Conservation (phyloP, 306 rosid species). For the Boehmeria nivea region DNA sequence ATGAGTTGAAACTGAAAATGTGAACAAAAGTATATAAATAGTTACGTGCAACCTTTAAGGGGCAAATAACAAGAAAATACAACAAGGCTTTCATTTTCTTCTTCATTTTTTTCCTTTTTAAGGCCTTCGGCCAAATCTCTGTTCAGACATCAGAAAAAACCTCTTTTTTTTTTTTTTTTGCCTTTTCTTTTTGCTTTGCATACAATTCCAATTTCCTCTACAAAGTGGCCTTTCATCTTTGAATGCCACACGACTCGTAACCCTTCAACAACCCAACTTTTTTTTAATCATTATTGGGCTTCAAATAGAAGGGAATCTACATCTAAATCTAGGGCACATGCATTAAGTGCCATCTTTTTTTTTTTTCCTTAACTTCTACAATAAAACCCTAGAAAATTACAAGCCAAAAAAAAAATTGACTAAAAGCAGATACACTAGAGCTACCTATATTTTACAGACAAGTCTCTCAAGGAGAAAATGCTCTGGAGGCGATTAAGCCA, state of each 20-base stretch:
- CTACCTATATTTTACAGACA: constrained; percentile 62
- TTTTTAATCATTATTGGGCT: constrained; percentile 49
- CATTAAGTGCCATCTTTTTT: constrained; percentile 27
- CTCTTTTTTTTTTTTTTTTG: not conserved
- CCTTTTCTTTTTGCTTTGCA: constrained; percentile 14
- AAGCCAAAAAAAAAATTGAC: constrained; percentile 21
- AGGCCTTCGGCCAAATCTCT: constrained; percentile 84
- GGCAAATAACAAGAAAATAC: not conserved
- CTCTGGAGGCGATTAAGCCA: constrained; percentile 54
- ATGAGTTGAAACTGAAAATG: too few species aligned
- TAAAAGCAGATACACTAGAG: constrained; percentile 25
- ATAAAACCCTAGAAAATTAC: constrained; percentile 45
- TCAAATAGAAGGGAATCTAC: constrained; percentile 46
- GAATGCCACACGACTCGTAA: constrained; percentile 52
- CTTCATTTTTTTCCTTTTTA: constrained; percentile 5
- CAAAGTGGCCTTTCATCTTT: constrained; percentile 56
- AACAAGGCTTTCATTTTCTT: constrained; percentile 6
- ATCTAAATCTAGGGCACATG: constrained; percentile 32
- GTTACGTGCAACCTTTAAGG: too few species aligned
- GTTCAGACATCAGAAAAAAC: constrained; percentile 26
- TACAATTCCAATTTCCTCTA: constrained; percentile 51
- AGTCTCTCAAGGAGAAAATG: constrained; percentile 44
- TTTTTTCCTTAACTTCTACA: constrained; percentile 30
- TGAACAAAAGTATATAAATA: not conserved
- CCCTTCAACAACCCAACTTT: constrained; percentile 46